Percentiles rank a stretch among this genome's conserved stretches.
These are phyloP conservation scores for Sclerotiophoma versabilis DNA, from an alignment of 2,329 filamentous ascomycete species.

Conservation along the genomic window DNA sequence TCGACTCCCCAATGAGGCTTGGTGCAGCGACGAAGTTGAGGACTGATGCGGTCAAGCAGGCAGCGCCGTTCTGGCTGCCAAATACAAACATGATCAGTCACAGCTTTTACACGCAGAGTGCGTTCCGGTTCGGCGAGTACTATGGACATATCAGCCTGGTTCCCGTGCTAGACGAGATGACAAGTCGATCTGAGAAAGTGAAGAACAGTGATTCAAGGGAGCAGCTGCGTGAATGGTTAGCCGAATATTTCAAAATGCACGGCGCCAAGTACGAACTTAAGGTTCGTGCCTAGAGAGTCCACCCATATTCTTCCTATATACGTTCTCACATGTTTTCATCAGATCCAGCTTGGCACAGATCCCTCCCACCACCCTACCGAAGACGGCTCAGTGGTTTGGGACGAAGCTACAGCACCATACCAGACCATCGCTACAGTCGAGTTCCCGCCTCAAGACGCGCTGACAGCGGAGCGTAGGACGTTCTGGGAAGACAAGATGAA, in stretches of 20 bases:
- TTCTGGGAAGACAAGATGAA: constrained; percentile 44
- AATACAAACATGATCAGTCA: constrained; percentile 50
- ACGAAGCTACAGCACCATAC: constrained; percentile 40
- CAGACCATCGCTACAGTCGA: constrained; percentile 37
- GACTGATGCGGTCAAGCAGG: constrained; percentile 39
- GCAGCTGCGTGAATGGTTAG: constrained; percentile 37
- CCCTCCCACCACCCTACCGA: constrained; percentile 40
- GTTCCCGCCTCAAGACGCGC: constrained; percentile 37
- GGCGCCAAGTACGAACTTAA: constrained; percentile 42
- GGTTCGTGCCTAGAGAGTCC: not conserved
- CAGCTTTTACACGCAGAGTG: constrained; percentile 41
- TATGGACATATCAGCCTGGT: constrained; percentile 42
- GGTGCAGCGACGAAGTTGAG: constrained; percentile 33
- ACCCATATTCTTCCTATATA: no score
- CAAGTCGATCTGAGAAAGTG: constrained; percentile 26
- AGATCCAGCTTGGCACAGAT: constrained; percentile 41
- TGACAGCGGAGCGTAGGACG: constrained; percentile 27
- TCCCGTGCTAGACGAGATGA: constrained; percentile 31
- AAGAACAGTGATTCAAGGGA: constrained; percentile 29
- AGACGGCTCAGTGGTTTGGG: constrained; percentile 41
- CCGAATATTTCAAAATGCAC: constrained; percentile 24
- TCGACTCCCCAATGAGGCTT: constrained; percentile 30
- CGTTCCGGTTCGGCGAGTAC: constrained; percentile 39
- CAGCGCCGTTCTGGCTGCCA: constrained; percentile 29
- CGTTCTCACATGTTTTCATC: not conserved